Percentiles rank a stretch among this genome's conserved stretches.
phyloP scores from a whole-genome alignment of 306 rosid species.

The Cicer judaicum region DNA sequence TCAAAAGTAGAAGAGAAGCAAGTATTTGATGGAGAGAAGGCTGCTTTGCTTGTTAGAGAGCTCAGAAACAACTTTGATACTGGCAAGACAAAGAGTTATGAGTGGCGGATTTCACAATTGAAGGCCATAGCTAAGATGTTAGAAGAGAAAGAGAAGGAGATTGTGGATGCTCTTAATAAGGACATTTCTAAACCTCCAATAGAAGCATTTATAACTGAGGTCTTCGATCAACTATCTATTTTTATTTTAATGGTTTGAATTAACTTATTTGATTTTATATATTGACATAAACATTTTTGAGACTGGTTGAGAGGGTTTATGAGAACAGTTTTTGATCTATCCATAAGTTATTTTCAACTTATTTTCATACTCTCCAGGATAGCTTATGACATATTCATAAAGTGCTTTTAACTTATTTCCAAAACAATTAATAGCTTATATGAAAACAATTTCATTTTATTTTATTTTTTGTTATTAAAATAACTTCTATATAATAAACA shows the following conservation, averaged over 20 bases:
- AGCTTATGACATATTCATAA: no score
- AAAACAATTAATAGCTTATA: no score
- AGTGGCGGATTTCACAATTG: constrained; percentile 78
- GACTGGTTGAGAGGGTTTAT: no score
- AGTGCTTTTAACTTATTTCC: no score
- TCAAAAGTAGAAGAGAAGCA: constrained; percentile 54
- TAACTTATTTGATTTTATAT: no score
- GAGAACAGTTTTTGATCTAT: no score
- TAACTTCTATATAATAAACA: no score
- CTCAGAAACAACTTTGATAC: constrained; percentile 61
- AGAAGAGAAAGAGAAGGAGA: constrained; percentile 68
- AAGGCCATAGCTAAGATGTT: constrained; percentile 69
- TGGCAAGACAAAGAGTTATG: constrained; percentile 76
- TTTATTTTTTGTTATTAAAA: no score
- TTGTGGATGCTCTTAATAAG: constrained; percentile 61
- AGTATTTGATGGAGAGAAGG: constrained; percentile 55
- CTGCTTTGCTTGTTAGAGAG: constrained; percentile 57
- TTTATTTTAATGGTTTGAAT: neutral
- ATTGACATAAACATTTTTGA: no score
- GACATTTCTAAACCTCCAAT: constrained; percentile 75
- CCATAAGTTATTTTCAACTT: no score
- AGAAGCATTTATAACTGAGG: constrained; percentile 80
- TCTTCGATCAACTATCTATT: constrained; percentile 28
- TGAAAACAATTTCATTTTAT: no score
- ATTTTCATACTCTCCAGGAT: no score